These are phyloP conservation scores for Magnusiomyces tetraspermus DNA, from an alignment of 1,139 yeast species.

Conservation along the genomic window DNA sequence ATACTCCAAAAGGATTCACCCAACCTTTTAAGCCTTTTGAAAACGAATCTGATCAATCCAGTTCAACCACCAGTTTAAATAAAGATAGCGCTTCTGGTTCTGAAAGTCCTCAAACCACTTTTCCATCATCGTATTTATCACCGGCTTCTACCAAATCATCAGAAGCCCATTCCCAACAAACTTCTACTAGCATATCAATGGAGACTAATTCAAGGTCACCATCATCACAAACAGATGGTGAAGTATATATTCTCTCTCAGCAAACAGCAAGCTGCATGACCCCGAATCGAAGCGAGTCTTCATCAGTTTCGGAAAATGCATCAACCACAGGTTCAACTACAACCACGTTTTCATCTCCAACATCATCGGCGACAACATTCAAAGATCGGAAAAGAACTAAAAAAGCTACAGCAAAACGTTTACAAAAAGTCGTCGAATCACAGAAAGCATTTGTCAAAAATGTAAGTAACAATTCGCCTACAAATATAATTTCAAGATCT, in stretches of 20 bases:
- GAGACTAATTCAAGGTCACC: too few species aligned
- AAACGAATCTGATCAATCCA: too few species aligned
- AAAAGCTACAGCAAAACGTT: conserved; percentile 9
- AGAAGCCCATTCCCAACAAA: background rate
- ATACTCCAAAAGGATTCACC: too few species aligned
- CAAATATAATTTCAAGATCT: background rate
- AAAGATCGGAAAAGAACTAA: background rate
- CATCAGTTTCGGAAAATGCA: background rate
- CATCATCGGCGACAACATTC: background rate
- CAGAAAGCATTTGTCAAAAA: background rate
- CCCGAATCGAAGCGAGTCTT: background rate
- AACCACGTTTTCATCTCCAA: background rate
- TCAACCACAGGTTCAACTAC: background rate
- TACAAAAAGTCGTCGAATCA: background rate
- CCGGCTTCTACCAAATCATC: background rate
- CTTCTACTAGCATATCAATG: too few species aligned
- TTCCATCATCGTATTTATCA: background rate
- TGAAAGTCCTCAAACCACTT: too few species aligned
- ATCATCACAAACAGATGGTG: too few species aligned
- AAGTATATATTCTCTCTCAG: too few species aligned
- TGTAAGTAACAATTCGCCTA: background rate
- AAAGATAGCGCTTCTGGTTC: too few species aligned
- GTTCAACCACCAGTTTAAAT: too few species aligned
- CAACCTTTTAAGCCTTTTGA: too few species aligned
- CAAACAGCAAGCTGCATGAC: background rate